Percentiles rank a stretch among this genome's conserved stretches.
Conservation (phyloP, 306 rosid genomes). For the Cicer arietinum region DNA sequence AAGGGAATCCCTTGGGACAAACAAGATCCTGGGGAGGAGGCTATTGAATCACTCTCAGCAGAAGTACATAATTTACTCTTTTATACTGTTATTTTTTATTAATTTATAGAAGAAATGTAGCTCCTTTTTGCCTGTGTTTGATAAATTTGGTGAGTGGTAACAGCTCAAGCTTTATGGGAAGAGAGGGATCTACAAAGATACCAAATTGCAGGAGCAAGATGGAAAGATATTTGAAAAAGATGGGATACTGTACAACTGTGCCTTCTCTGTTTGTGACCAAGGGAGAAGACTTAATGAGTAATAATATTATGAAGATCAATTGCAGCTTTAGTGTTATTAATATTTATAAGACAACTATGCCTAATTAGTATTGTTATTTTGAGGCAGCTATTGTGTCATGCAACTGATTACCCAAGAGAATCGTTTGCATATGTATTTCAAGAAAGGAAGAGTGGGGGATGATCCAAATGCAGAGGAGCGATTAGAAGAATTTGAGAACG, state of each 20-base stretch:
- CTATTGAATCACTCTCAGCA: conserved; percentile 71
- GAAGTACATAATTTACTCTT: conserved; percentile 55
- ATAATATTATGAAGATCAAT: conserved; percentile 6
- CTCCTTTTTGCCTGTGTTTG: background rate
- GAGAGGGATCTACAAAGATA: conserved; percentile 74
- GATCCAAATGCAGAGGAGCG: conserved; percentile 81
- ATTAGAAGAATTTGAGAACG: conserved; percentile 63
- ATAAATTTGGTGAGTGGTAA: conserved; percentile 25
- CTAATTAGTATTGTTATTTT: conserved; percentile 36
- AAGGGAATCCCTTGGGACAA: conserved; percentile 86
- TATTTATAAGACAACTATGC: background rate
- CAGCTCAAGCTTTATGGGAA: conserved; percentile 91
- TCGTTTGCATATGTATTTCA: conserved; percentile 64
- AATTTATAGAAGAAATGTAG: background rate
- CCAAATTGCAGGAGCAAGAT: conserved; percentile 71
- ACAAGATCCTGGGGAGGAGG: conserved; percentile 79
- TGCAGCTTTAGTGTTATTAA: background rate
- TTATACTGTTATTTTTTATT: background rate
- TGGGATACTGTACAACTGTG: conserved; percentile 79
- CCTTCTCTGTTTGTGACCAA: conserved; percentile 74
- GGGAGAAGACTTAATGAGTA: conserved; percentile 85
- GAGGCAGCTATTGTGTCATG: conserved; percentile 72
- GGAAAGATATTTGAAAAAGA: conserved; percentile 72
- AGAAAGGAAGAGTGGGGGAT: conserved; percentile 81
- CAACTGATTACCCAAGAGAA: conserved; percentile 76